A percentile compares a stretch with the other conserved stretches of the same genome.
These are phyloP conservation scores for Beauveria pseudobassiana DNA, from an alignment of 2,329 filamentous ascomycete genomes.

Conservation along the genomic window DNA sequence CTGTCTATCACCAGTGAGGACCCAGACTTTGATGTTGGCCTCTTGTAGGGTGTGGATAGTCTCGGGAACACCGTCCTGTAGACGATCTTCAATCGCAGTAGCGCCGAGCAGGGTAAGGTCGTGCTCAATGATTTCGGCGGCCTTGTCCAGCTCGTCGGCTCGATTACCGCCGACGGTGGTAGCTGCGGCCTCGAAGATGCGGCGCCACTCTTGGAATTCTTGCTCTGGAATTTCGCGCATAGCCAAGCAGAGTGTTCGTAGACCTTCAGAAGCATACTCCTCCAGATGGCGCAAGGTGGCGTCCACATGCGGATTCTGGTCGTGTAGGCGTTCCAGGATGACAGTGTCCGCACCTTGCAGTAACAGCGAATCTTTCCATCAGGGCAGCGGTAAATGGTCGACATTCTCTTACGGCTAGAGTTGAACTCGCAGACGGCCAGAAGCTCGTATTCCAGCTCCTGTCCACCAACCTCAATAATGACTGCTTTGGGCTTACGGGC, in stretches of 20 bases:
- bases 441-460: conserved; percentile 76
- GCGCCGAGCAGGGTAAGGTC: conserved; percentile 88
- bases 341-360: conserved; percentile 95
- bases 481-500: conserved; percentile 86
- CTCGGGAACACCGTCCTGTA: conserved; percentile 95
- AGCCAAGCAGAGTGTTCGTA: conserved; percentile 88
- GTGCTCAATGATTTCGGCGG: conserved; percentile 88
- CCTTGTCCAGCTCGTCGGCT: conserved; percentile 93
- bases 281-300: conserved; percentile 91
- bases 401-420: conserved; percentile 90
- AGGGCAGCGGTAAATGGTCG: conserved; percentile 90
- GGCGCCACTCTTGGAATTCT: conserved; percentile 81
- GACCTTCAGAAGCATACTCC: conserved; percentile 93
- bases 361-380: conserved; percentile 93
- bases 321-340: conserved; percentile 81
- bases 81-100: conserved; percentile 92
- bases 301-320: conserved; percentile 81
- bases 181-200: conserved; percentile 77
- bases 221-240: conserved; percentile 88
- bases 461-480: conserved; percentile 68
- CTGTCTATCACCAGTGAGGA: conserved; percentile 92
- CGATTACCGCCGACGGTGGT: conserved; percentile 90
- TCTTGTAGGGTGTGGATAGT: conserved; percentile 96
- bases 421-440: conserved; percentile 99
- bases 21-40: conserved; percentile 98